Percentiles rank a stretch among this genome's conserved stretches.
phyloP scores from a whole-genome alignment of 306 rosid species.

The Medicago truncatula region DNA sequence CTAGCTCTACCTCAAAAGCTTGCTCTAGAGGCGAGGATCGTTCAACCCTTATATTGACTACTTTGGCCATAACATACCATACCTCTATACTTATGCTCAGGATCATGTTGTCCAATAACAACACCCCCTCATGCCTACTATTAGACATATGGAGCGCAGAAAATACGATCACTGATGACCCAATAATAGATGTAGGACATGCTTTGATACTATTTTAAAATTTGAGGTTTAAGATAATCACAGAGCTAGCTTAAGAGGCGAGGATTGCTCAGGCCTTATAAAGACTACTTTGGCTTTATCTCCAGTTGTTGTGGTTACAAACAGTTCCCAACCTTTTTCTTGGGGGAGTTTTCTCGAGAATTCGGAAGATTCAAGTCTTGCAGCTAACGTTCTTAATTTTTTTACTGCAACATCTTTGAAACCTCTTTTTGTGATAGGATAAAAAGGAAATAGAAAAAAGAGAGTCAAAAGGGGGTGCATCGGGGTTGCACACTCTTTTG shows the following conservation, averaged over 20 bases:
- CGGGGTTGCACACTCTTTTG: neutral
- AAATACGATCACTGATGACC: neutral
- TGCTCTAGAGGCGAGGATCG: neutral
- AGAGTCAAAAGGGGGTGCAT: conserved; percentile 4
- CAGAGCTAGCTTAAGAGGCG: neutral
- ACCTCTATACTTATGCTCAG: neutral
- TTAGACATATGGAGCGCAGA: neutral
- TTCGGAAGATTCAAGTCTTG: neutral
- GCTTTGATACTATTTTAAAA: neutral
- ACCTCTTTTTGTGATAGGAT: neutral
- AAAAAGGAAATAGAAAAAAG: neutral
- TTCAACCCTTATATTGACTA: neutral
- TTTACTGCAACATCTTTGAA: neutral
- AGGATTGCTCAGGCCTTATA: neutral
- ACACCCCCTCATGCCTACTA: neutral
- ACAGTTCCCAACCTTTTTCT: neutral
- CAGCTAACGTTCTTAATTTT: neutral
- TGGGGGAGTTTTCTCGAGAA: neutral
- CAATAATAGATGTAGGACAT: neutral
- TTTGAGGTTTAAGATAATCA: neutral
- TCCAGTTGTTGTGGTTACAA: neutral
- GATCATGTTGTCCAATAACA: conserved; percentile 2
- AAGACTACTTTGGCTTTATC: neutral
- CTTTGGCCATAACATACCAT: neutral
- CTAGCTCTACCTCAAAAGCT: neutral